phyloP scores from a whole-genome alignment of 257 asterid genomes.

The Forsythia viridissima region DNA sequence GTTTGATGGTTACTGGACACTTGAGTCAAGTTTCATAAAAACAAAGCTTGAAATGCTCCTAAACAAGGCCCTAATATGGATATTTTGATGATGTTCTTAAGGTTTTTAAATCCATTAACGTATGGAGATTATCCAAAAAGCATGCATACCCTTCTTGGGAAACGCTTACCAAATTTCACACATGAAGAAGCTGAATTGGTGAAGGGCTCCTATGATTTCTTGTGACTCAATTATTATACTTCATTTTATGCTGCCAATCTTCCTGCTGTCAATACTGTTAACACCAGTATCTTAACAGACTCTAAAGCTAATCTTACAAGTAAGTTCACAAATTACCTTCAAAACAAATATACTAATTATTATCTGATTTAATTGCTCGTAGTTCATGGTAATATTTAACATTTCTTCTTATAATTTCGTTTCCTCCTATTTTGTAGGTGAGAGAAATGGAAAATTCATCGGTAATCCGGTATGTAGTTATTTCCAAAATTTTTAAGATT shows the following conservation, averaged over 20 bases:
- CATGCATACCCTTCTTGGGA: conserved; percentile 40
- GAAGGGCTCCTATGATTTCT: conserved; percentile 56
- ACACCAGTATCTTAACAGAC: conserved; percentile 28
- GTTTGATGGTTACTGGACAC: no score
- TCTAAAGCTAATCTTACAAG: conserved; percentile 21
- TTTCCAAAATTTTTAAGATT: no score
- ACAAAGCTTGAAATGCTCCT: no score
- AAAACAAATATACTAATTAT: no score
- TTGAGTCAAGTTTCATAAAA: neutral
- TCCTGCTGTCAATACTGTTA: neutral
- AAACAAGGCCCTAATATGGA: neutral
- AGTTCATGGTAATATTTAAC: neutral
- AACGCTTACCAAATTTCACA: conserved; percentile 51
- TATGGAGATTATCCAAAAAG: conserved; percentile 52
- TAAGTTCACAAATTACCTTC: conserved; percentile 13
- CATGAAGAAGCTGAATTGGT: conserved; percentile 25
- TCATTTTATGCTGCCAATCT: conserved; percentile 36
- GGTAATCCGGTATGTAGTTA: conserved; percentile 40
- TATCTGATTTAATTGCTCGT: neutral
- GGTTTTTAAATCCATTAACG: conserved; percentile 49
- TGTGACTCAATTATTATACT: conserved; percentile 62
- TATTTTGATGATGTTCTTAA: conserved; percentile 1
- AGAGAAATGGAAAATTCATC: conserved; percentile 38
- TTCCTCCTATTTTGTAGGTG: conserved; percentile 24
- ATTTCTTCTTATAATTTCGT: neutral